Conservation (phyloP, 257 asterid genomes). For the Petrea volubilis region DNA sequence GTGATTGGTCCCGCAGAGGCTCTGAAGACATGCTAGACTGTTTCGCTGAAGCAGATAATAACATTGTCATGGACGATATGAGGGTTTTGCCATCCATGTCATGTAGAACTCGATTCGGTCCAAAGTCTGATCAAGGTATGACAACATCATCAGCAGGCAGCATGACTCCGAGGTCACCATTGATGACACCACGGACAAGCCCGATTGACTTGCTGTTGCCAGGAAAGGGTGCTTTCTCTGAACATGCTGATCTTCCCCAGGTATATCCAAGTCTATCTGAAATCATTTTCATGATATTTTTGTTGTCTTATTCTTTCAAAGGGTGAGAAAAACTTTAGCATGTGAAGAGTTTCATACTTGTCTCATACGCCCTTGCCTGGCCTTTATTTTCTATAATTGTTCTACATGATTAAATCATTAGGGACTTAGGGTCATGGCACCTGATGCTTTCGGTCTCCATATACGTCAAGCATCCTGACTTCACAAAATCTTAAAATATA, state of each 20-base stretch:
- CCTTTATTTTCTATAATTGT: background rate
- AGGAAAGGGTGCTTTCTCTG: constrained; percentile 89
- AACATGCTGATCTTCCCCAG: constrained; percentile 96
- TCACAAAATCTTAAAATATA: background rate
- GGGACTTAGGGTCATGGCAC: background rate
- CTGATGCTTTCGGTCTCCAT: background rate
- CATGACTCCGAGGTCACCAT: constrained; percentile 95
- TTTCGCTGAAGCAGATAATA: constrained; percentile 81
- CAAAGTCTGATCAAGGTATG: constrained; percentile 98
- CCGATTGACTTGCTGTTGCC: constrained; percentile 83
- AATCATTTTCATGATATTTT: background rate
- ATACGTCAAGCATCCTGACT: background rate
- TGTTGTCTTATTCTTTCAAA: constrained; percentile 1
- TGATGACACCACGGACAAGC: constrained; percentile 83
- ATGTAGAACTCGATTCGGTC: constrained; percentile 89
- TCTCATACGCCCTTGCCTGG: background rate
- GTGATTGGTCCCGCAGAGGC: constrained; percentile 98
- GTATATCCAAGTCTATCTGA: constrained; percentile 41
- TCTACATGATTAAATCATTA: background rate
- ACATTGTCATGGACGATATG: constrained; percentile 74
- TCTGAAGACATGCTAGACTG: constrained; percentile 97
- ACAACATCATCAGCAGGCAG: constrained; percentile 99
- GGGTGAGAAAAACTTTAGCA: background rate
- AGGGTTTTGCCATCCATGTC: constrained; percentile 83
- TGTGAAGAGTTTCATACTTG: background rate